A percentile compares a stretch with the other conserved stretches of the same genome.
Conservation (phyloP, 805 yeast species). For the Candida coleopterorum region DNA sequence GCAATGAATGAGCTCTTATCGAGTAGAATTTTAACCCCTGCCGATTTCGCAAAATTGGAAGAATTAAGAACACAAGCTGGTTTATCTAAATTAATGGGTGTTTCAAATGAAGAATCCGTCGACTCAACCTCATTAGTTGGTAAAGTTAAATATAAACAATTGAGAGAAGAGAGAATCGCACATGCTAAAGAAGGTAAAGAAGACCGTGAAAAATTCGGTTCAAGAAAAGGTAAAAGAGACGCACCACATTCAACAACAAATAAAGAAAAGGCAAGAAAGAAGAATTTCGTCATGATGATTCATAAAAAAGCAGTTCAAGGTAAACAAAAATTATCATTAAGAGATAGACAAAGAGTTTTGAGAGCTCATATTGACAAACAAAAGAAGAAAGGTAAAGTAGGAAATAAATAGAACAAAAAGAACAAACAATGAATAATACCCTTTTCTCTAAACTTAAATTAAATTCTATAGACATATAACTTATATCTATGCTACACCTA, state of each 20-base stretch:
- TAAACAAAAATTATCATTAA: constrained; percentile 80
- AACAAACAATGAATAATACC: no score
- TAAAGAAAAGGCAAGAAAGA: constrained; percentile 93
- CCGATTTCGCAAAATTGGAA: constrained; percentile 93
- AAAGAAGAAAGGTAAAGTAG: constrained; percentile 66
- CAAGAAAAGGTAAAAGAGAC: constrained; percentile 75
- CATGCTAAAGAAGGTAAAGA: constrained; percentile 87
- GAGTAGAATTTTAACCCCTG: constrained; percentile 87
- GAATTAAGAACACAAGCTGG: constrained; percentile 86
- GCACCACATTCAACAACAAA: constrained; percentile 87
- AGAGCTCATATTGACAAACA: constrained; percentile 86
- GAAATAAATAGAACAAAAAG: neutral
- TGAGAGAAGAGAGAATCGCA: constrained; percentile 86
- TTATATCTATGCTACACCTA: no score
- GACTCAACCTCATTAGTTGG: constrained; percentile 78
- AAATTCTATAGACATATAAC: no score
- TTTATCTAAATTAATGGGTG: constrained; percentile 71
- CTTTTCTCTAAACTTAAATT: no score
- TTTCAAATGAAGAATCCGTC: constrained; percentile 74
- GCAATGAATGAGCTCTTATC: constrained; percentile 54
- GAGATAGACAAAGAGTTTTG: constrained; percentile 85
- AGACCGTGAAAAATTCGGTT: constrained; percentile 86
- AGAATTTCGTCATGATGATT: constrained; percentile 98
- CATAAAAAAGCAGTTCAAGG: constrained; percentile 95
- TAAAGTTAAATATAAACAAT: constrained; percentile 73